Percentiles rank a stretch among this genome's conserved stretches.
Conservation (phyloP, 2,329 filamentous ascomycete genomes). For the Teratosphaeria gauchensis region DNA sequence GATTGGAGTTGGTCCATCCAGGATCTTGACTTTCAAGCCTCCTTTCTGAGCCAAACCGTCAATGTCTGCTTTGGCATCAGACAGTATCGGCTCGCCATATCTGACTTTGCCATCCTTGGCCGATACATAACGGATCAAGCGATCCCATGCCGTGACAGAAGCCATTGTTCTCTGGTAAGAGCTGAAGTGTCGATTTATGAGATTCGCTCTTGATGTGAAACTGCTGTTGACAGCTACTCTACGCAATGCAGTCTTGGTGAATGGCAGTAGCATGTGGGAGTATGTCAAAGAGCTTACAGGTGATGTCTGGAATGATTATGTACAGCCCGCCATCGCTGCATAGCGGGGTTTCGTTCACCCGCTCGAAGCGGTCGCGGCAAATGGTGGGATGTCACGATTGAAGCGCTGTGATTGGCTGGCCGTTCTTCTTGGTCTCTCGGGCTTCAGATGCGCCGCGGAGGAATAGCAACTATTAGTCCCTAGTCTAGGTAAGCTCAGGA, state of each 20-base stretch:
- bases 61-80: constrained; percentile 20
- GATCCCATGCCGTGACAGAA: constrained; percentile 36
- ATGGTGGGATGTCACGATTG: background rate
- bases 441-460: background rate
- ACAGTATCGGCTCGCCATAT: constrained; percentile 61
- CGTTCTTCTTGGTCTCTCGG: background rate
- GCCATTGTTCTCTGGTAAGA: constrained; percentile 4
- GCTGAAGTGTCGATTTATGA: constrained; percentile 1
- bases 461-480: too few relatives aligned
- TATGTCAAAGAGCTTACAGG: background rate
- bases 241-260: background rate
- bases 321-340: background rate
- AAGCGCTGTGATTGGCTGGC: background rate
- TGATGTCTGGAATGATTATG: background rate
- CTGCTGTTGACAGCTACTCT: background rate
- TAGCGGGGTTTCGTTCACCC: background rate
- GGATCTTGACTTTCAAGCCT: constrained; percentile 42
- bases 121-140: constrained; percentile 60
- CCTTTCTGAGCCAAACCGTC: constrained; percentile 28
- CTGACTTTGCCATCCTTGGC: constrained; percentile 60
- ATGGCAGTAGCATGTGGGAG: background rate
- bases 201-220: background rate
- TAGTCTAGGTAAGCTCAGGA: too few relatives aligned
- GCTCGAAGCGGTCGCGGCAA: background rate
- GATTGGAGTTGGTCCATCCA: constrained; percentile 37